A percentile compares a stretch with the other conserved stretches of the same genome.
Conservation (phyloP, 352 stramenopile species). For the Globisporangium spiculum region DNA sequence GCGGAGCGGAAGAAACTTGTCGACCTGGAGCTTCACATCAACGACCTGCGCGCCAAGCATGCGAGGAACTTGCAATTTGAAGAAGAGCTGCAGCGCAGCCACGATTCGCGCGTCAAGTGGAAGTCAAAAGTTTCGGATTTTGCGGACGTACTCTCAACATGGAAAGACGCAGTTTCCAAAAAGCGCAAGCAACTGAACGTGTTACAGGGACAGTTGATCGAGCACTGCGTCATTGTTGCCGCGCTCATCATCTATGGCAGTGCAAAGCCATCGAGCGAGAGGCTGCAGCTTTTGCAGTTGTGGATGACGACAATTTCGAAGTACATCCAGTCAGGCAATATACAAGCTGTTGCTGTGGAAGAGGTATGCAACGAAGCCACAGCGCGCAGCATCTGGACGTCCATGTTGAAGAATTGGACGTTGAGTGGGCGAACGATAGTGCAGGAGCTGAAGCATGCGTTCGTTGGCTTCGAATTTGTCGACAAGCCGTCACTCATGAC, state of each 20-base stretch:
- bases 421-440: slow-evolving; percentile 25
- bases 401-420: slow-evolving; percentile 22
- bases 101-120: slow-evolving; percentile 44
- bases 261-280: slow-evolving; percentile 22
- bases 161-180: slow-evolving; percentile 27
- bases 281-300: slow-evolving; percentile 17
- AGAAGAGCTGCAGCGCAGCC: slow-evolving; percentile 46
- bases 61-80: slow-evolving; percentile 31
- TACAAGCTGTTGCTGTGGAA: slow-evolving; percentile 3
- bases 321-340: not conserved
- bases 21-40: slow-evolving; percentile 44
- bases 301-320: slow-evolving; percentile 24
- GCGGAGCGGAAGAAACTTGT: slow-evolving; percentile 49
- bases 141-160: slow-evolving; percentile 34
- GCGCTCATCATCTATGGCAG: slow-evolving; percentile 32
- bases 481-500: slow-evolving; percentile 27
- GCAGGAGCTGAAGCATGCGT: slow-evolving; percentile 27
- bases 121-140: slow-evolving; percentile 42
- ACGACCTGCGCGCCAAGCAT: slow-evolving; percentile 40
- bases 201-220: slow-evolving; percentile 28
- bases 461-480: slow-evolving; percentile 25
- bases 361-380: not conserved
- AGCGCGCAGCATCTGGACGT: slow-evolving; percentile 16
- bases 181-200: slow-evolving; percentile 21
- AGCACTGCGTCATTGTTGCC: slow-evolving; percentile 35